A percentile compares a stretch with the other conserved stretches of the same genome.
Evolutionary conservation across 2,329 filamentous ascomycete species (phyloP).

Genomic region (Beauveria scarabaeidicola): DNA sequence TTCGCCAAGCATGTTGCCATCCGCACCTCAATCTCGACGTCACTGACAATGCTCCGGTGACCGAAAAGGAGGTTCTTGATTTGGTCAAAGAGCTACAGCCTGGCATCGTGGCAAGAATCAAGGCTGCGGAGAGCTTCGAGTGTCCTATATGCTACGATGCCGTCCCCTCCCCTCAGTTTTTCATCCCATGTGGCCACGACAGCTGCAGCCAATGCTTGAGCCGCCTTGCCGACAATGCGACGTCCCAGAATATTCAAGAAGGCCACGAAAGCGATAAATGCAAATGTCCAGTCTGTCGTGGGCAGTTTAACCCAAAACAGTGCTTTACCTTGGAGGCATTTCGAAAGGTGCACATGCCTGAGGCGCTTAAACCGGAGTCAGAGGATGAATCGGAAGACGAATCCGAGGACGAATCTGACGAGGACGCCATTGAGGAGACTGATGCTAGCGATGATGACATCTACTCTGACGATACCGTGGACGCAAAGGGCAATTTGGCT

Average conservation of each 20-base stretch:
- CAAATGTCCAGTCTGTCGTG: constrained; percentile 71
- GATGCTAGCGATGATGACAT: constrained; percentile 23
- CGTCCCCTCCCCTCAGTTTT: constrained; percentile 64
- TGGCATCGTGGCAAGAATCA: constrained; percentile 60
- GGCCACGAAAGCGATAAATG: constrained; percentile 49
- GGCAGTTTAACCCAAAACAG: constrained; percentile 54
- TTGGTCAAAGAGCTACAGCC: constrained; percentile 53
- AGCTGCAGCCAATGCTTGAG: constrained; percentile 71
- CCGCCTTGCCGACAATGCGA: constrained; percentile 54
- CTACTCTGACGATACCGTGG: constrained; percentile 22
- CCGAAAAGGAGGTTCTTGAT: constrained; percentile 42
- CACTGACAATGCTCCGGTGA: constrained; percentile 32
- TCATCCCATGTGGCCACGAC: constrained; percentile 76
- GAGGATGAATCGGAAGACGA: constrained; percentile 29
- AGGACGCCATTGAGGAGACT: neutral
- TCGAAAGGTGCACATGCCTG: constrained; percentile 60
- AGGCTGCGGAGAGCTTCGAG: constrained; percentile 52
- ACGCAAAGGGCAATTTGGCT: constrained; percentile 29
- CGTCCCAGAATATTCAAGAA: constrained; percentile 44
- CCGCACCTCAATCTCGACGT: constrained; percentile 24
- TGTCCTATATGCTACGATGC: constrained; percentile 79
- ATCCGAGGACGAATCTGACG: constrained; percentile 21
- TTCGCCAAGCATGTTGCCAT: constrained; percentile 60
- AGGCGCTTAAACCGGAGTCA: constrained; percentile 29
- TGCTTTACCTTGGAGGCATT: constrained; percentile 70